Percentiles rank a stretch among this genome's conserved stretches.
Conservation (phyloP, 2,329 filamentous ascomycete genomes). For the Golovinomyces cichoracearum region DNA sequence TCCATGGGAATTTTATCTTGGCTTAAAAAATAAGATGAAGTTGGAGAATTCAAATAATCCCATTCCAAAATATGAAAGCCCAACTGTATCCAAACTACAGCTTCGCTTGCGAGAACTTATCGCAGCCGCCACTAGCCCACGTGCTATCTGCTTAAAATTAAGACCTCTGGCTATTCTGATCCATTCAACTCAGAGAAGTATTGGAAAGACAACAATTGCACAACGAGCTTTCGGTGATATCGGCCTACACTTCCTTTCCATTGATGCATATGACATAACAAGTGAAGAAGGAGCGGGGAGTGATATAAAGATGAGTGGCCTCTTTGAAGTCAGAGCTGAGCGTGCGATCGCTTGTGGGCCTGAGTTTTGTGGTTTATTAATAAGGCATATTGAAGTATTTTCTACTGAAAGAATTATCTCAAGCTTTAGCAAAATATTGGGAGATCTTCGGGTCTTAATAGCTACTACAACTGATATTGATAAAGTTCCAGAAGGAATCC, state of each 20-base stretch:
- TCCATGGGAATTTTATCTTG: conserved; percentile 76
- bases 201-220: conserved; percentile 68
- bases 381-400: conserved; percentile 72
- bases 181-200: conserved; percentile 73
- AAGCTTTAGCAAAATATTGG: conserved; percentile 58
- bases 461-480: conserved; percentile 90
- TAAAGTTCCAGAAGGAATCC: conserved; percentile 70
- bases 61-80: conserved; percentile 20
- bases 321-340: conserved; percentile 66
- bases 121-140: conserved; percentile 62
- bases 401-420: conserved; percentile 75
- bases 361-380: conserved; percentile 57
- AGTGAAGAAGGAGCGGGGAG: conserved; percentile 74
- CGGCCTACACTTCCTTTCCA: conserved; percentile 64
- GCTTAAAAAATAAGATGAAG: conserved; percentile 39
- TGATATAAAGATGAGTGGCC: conserved; percentile 82
- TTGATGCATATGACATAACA: conserved; percentile 81
- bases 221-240: conserved; percentile 60
- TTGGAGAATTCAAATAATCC: conserved; percentile 19
- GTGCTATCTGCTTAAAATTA: conserved; percentile 65
- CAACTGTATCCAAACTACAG: conserved; percentile 32
- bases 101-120: conserved; percentile 62
- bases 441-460: conserved; percentile 57
- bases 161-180: conserved; percentile 71
- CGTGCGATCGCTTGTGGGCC: conserved; percentile 70